Conservation (phyloP, 2,329 filamentous ascomycete species). For the Penicillium digitatum region DNA sequence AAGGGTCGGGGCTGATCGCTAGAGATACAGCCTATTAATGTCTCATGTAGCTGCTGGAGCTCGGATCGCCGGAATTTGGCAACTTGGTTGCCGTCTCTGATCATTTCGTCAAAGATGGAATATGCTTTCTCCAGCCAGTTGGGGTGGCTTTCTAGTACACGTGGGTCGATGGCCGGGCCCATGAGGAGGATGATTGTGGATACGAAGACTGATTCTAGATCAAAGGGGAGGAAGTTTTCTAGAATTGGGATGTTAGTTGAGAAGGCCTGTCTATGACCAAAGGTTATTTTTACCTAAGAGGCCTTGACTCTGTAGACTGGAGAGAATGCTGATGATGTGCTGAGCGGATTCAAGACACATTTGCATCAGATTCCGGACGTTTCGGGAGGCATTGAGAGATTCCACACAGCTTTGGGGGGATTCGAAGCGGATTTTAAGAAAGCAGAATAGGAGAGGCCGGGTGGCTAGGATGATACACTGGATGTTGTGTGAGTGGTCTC, state of each 20-base stretch:
- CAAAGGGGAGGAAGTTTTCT: constrained; percentile 51
- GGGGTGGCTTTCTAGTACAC: constrained; percentile 34
- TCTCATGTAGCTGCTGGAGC: constrained; percentile 41
- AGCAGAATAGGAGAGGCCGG: constrained; percentile 44
- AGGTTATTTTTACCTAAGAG: constrained; percentile 42
- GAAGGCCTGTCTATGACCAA: rapidly evolving
- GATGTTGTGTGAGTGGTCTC: not conserved
- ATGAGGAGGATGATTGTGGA: constrained; percentile 45
- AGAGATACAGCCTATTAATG: constrained; percentile 29
- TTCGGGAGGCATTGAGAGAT: constrained; percentile 36
- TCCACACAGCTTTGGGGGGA: constrained; percentile 26
- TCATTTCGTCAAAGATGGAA: constrained; percentile 48
- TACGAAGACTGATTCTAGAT: constrained; percentile 46
- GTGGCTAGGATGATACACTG: constrained; percentile 44
- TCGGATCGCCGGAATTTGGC: constrained; percentile 46
- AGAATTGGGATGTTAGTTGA: not conserved
- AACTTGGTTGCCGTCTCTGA: constrained; percentile 46
- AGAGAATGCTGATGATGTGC: constrained; percentile 44
- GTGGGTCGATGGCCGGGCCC: constrained; percentile 36
- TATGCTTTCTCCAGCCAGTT: constrained; percentile 45
- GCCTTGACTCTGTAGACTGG: constrained; percentile 44
- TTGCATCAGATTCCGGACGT: constrained; percentile 38
- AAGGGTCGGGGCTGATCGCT: constrained; percentile 15
- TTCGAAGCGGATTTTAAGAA: constrained; percentile 38
- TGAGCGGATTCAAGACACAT: constrained; percentile 46